Conservation (phyloP, 495 filamentous ascomycete species). For the Podospora pseudoanserina region DNA sequence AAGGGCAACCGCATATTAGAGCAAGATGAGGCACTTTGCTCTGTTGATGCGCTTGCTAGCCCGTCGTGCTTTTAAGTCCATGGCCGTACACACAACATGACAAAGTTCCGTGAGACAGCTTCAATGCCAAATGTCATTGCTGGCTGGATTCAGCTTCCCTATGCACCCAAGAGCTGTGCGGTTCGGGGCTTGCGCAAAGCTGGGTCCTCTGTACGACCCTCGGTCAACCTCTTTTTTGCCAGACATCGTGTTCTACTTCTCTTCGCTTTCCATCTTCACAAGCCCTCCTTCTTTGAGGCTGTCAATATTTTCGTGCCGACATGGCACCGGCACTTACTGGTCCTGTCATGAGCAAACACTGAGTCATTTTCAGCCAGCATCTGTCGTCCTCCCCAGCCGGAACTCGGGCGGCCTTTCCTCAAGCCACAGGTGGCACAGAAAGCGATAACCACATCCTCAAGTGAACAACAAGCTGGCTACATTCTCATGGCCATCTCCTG, state of each 20-base stretch:
- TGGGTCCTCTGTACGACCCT: neutral
- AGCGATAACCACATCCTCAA: neutral
- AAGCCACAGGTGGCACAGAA: neutral
- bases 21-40: neutral
- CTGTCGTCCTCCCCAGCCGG: neutral
- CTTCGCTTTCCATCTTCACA: neutral
- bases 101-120: neutral
- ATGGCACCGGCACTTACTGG: neutral
- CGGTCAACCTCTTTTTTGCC: neutral
- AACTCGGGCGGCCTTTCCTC: neutral
- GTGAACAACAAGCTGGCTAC: neutral
- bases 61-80: too few relatives aligned
- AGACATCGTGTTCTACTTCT: neutral
- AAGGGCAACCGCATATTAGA: neutral
- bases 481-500: neutral
- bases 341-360: neutral
- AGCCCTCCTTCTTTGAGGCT: neutral
- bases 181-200: conserved; percentile 22
- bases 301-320: neutral
- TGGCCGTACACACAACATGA: neutral
- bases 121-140: neutral
- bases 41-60: neutral
- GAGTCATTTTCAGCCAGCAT: neutral
- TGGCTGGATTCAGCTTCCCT: neutral
- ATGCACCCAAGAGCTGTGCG: conserved; percentile 2